Conservation (phyloP, 495 filamentous ascomycete species). For the Penicillium herquei region DNA sequence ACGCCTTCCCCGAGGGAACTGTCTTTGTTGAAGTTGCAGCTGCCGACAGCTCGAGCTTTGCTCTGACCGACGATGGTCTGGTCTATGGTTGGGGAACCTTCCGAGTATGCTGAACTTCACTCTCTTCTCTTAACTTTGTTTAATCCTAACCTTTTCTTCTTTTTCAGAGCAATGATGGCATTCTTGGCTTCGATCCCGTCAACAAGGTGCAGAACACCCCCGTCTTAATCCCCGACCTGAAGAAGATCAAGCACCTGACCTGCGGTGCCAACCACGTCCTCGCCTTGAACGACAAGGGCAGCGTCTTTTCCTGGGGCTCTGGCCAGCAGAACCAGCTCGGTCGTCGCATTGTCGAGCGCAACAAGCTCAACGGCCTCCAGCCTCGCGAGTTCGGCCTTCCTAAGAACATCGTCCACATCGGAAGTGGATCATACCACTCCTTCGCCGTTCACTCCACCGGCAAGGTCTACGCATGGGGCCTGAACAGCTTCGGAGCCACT, state of each 20-base stretch:
- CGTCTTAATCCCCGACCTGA: conserved; percentile 48
- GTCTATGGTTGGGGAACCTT: conserved; percentile 77
- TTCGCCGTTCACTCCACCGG: conserved; percentile 73
- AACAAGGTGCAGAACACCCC: conserved; percentile 48
- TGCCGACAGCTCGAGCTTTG: conserved; percentile 64
- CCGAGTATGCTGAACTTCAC: conserved; percentile 44
- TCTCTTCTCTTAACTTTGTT: background rate
- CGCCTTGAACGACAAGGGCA: conserved; percentile 55
- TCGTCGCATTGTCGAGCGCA: conserved; percentile 57
- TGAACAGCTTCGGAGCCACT: conserved; percentile 83
- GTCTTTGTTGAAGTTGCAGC: conserved; percentile 59
- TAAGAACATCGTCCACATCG: conserved; percentile 54
- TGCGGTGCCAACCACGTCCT: conserved; percentile 63
- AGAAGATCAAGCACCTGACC: conserved; percentile 54
- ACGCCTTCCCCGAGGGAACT: conserved; percentile 52
- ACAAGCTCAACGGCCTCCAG: conserved; percentile 54
- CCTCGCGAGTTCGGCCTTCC: conserved; percentile 70
- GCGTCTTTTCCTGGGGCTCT: conserved; percentile 61
- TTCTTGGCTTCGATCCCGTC: conserved; percentile 51
- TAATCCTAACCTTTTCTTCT: conserved; percentile 17
- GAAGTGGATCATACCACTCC: conserved; percentile 55
- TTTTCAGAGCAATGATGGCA: conserved; percentile 54
- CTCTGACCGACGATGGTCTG: conserved; percentile 61
- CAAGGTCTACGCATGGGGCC: conserved; percentile 78
- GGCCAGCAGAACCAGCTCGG: conserved; percentile 66